Evolutionary conservation across 257 asterid species (phyloP).

Genomic region (Nicotiana noctiflora): DNA sequence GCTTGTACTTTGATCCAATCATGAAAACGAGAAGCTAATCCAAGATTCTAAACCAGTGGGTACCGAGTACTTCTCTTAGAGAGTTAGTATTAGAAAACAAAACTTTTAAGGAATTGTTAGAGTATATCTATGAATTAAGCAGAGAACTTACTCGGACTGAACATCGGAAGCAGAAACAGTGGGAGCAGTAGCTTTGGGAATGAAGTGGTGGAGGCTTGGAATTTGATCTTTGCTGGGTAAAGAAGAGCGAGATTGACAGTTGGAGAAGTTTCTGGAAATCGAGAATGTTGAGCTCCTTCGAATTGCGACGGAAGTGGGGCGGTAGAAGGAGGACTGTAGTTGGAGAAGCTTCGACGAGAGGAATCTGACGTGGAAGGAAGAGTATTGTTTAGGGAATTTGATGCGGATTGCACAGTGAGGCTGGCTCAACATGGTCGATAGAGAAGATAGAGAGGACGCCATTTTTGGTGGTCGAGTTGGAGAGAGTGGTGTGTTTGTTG

Average conservation of each 20-base stretch:
- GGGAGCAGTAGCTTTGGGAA: conserved; percentile 46
- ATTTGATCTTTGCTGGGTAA: conserved; percentile 25
- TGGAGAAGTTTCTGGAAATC: conserved; percentile 39
- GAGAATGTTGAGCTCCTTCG: conserved; percentile 28
- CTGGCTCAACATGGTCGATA: conserved; percentile 53
- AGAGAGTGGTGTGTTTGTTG: neutral
- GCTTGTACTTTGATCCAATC: neutral
- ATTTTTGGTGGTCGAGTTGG: neutral
- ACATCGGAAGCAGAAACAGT: conserved; percentile 31
- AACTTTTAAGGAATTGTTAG: no score
- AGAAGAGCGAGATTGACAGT: conserved; percentile 25
- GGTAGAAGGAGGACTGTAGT: conserved; percentile 1
- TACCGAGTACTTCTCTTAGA: neutral
- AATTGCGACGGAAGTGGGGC: conserved; percentile 15
- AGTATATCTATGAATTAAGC: no score
- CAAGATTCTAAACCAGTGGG: neutral
- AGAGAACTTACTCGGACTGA: conserved; percentile 49
- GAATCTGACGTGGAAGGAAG: conserved; percentile 43
- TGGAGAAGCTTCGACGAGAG: conserved; percentile 23
- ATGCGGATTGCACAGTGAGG: conserved; percentile 36
- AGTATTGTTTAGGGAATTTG: conserved; percentile 39
- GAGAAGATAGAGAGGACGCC: conserved; percentile 48
- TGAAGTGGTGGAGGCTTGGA: conserved; percentile 50
- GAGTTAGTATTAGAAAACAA: no score
- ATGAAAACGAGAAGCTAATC: neutral